phyloP scores from a whole-genome alignment of 257 asterid genomes.

The Forsythia viridissima region DNA sequence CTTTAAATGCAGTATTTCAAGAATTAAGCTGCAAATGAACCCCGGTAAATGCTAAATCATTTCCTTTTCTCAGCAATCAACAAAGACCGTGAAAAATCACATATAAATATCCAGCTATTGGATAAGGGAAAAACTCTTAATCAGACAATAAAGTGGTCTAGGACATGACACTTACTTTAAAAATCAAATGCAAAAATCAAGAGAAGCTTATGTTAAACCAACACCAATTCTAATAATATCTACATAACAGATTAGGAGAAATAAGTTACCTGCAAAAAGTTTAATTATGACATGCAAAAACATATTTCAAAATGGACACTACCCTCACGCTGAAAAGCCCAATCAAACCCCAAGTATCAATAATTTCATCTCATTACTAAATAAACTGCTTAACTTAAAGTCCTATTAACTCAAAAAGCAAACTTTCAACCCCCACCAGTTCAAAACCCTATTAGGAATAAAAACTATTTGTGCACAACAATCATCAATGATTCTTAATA shows the following conservation, averaged over 20 bases:
- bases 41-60: not conserved
- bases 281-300: not conserved
- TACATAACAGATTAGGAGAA: not conserved
- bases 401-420: conserved; percentile 2
- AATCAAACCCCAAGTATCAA: not conserved
- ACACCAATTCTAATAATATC: not conserved
- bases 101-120: not conserved
- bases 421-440: not conserved
- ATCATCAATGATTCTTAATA: not conserved
- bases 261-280: not conserved
- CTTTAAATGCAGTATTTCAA: not conserved
- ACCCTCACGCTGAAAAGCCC: conserved; percentile 3
- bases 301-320: not conserved
- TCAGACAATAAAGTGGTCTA: not conserved
- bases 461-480: not conserved
- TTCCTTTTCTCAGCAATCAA: not conserved
- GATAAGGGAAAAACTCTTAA: not conserved
- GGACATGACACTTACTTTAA: not conserved
- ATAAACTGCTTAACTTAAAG: not conserved
- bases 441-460: not conserved
- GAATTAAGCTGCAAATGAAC: not conserved
- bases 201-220: not conserved
- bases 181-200: not conserved
- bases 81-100: conserved; percentile 3
- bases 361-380: conserved; percentile 4